phyloP scores from a whole-genome alignment of 352 stramenopile species.

The Phytophthora sp. region DNA sequence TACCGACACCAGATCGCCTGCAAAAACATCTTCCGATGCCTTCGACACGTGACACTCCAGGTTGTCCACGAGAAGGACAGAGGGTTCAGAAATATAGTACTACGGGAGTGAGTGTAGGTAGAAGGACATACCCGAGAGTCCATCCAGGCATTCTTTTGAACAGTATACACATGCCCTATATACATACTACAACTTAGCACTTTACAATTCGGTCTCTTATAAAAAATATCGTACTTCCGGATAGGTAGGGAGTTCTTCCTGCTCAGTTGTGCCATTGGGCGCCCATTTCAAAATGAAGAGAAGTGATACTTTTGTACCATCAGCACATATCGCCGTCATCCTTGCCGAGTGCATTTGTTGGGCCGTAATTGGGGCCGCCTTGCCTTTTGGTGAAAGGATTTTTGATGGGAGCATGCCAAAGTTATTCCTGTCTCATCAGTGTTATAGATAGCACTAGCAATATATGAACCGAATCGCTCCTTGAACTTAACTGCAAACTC shows the following conservation, averaged over 20 bases:
- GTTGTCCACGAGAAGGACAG: conserved; percentile 21
- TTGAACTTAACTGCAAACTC: conserved; percentile 19
- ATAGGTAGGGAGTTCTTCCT: conserved; percentile 11
- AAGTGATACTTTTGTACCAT: conserved; percentile 7
- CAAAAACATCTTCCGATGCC: conserved; percentile 2
- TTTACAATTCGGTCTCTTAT: too few species aligned
- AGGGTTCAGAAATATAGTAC: conserved; percentile 4
- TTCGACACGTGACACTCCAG: conserved; percentile 13
- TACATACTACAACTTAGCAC: too few species aligned
- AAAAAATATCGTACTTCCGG: conserved; percentile 8
- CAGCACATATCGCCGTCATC: conserved; percentile 6
- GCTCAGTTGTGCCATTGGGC: conserved; percentile 14
- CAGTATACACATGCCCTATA: conserved; percentile 9
- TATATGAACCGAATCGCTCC: not conserved
- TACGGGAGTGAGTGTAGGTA: conserved; percentile 17
- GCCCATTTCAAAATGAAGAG: conserved; percentile 23
- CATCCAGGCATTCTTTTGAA: conserved; percentile 23
- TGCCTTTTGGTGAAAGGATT: conserved; percentile 13
- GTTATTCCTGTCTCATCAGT: conserved; percentile 17
- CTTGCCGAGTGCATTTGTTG: conserved; percentile 20
- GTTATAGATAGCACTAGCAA: conserved; percentile 10
- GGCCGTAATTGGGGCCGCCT: conserved; percentile 9
- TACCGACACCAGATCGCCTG: conserved; percentile 1
- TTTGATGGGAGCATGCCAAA: not conserved
- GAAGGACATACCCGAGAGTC: conserved; percentile 10